These are phyloP conservation scores for Parmelia sp. DNA, from an alignment of 495 filamentous ascomycete genomes.

Conservation along the genomic window DNA sequence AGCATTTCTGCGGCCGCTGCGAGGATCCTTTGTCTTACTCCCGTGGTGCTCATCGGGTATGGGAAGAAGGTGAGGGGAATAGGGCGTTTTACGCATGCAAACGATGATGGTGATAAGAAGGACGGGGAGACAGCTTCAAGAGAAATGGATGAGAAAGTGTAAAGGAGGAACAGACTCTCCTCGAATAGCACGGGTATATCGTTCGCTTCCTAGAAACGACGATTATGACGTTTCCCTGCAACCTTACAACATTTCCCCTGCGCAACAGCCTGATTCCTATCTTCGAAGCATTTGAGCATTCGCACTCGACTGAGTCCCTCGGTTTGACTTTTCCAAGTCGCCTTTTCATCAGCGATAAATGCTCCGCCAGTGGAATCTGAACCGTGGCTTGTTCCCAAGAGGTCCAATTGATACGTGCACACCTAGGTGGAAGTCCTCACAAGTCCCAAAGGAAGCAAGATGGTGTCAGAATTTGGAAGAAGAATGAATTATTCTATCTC, in stretches of 20 bases:
- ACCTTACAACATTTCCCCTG: neutral
- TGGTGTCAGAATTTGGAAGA: too few relatives aligned
- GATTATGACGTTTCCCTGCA: neutral
- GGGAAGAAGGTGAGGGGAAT: constrained; percentile 1
- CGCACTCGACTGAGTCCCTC: neutral
- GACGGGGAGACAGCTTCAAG: neutral
- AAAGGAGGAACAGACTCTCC: neutral
- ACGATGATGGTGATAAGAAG: neutral
- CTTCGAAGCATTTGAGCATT: neutral
- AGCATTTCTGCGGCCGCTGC: neutral
- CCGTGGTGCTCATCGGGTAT: neutral
- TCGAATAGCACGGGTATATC: neutral
- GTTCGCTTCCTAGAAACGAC: neutral
- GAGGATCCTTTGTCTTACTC: neutral
- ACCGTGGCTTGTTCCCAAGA: neutral
- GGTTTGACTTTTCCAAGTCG: neutral
- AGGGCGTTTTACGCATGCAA: neutral
- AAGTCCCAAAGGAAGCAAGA: neutral
- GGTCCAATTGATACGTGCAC: neutral
- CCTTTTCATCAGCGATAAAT: neutral
- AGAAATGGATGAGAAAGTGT: neutral
- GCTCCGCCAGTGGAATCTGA: neutral
- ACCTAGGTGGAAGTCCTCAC: neutral
- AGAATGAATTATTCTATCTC: too few relatives aligned
- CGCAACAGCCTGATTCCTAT: neutral